These are phyloP conservation scores for Candida ulmi DNA, from an alignment of 805 yeast genomes.

Conservation along the genomic window DNA sequence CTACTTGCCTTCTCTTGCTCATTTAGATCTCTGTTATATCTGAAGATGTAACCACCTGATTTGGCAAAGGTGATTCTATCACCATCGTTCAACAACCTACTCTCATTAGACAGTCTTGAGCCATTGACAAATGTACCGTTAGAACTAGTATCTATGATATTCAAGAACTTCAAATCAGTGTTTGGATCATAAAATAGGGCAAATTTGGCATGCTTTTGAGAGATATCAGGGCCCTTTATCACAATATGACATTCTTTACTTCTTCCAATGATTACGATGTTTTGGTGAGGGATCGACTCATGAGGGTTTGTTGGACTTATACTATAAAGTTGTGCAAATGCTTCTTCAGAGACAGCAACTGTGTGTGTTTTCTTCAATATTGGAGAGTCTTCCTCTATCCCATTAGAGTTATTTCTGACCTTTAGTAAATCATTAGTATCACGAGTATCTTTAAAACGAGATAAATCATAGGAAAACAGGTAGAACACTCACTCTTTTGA, in stretches of 20 bases:
- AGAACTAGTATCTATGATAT: slow-evolving; percentile 48
- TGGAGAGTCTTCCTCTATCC: slow-evolving; percentile 9
- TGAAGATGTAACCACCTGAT: slow-evolving; percentile 45
- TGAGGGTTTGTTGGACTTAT: slow-evolving; percentile 12
- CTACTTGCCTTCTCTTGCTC: slow-evolving; percentile 13
- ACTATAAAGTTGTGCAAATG: slow-evolving; percentile 14
- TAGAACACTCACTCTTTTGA: not conserved
- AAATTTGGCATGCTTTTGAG: slow-evolving; percentile 59
- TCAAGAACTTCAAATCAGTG: slow-evolving; percentile 30
- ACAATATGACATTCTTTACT: slow-evolving; percentile 55
- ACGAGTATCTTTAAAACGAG: not conserved
- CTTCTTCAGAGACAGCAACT: slow-evolving; percentile 1
- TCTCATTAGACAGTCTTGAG: slow-evolving; percentile 41
- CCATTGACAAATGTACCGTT: slow-evolving; percentile 70
- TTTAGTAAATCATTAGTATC: not conserved
- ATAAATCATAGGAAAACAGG: not conserved
- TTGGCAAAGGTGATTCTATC: slow-evolving; percentile 56
- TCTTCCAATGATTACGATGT: slow-evolving; percentile 41
- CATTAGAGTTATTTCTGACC: slow-evolving; percentile 2
- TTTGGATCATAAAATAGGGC: slow-evolving; percentile 34
- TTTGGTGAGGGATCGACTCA: slow-evolving; percentile 26
- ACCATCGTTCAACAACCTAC: slow-evolving; percentile 51
- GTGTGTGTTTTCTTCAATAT: slow-evolving; percentile 10
- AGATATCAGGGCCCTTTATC: slow-evolving; percentile 53
- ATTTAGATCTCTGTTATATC: slow-evolving; percentile 27